Evolutionary conservation across 768 basidiomycete species (phyloP), one percentile per base, ranked within the genome.

Genomic region (Lyophyllum decastes): DNA sequence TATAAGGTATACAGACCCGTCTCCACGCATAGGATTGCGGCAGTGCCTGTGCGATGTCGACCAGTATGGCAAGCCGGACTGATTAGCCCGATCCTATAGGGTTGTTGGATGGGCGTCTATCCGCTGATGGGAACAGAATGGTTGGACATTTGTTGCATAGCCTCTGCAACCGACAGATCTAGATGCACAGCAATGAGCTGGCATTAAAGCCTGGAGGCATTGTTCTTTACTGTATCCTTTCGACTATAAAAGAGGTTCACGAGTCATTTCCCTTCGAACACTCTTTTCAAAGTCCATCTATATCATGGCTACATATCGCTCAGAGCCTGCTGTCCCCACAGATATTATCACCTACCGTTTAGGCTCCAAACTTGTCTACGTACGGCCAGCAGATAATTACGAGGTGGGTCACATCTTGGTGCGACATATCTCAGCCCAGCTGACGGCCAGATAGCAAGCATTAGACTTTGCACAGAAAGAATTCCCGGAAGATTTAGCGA

Each of bases 301-400:
- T 24, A 10, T 38, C 17, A 67, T 69, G 66, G 61, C 69, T 19
- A 61, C 62, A 34, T 61, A 65, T 54, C 65, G 67, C 35, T 56
- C 62, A 27, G 59, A 51, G 16, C 64, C 69, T 27, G 48, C 68
- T 4, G 58, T 68, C 4, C 72, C 73, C 11, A 63, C 76, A 5
- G 81, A 84, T 38, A 73, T 85, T 52, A 68, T 86, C 57, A 84
- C 80, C 17, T 85, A 85, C 56, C 77, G 81, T 25, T 70, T 71
- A 5, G 65, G 73, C 0, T 65, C 70, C 8, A 63, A 76, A 25
- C 70, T 83, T n/a, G 80, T 85, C 16, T 85, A 82, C 45, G 84
- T 87, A 0, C 75, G 73, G 1, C 78, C 77, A 0, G 73, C 78
- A 10, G 52, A 66, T 30, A 66, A 69, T 44, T 83, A 82, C 55